Evolutionary conservation across 805 yeast genomes (phyloP).

Genomic region (Cyberlindnera lachancei): DNA sequence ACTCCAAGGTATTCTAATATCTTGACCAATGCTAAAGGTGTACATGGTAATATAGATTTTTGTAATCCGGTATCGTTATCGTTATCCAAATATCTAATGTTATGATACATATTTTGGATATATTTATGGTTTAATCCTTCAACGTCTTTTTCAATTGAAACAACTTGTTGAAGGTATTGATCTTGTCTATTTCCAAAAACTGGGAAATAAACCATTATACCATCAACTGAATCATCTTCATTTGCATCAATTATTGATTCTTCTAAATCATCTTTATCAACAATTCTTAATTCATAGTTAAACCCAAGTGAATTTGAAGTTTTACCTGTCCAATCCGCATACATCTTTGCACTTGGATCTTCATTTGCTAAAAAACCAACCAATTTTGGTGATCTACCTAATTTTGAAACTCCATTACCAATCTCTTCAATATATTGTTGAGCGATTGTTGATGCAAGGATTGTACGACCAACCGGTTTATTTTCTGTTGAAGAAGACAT

Average conservation of each 20-base stretch:
- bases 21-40: conserved; percentile 92
- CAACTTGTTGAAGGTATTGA: conserved; percentile 90
- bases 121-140: conserved; percentile 91
- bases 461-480: conserved; percentile 57
- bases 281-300: conserved; percentile 66
- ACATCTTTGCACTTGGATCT: conserved; percentile 93
- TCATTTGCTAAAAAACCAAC: conserved; percentile 89
- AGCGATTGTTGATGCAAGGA: conserved; percentile 82
- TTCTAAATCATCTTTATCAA: conserved; percentile 75
- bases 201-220: conserved; percentile 96
- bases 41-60: conserved; percentile 91
- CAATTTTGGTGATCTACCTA: conserved; percentile 59
- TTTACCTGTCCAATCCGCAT: conserved; percentile 93
- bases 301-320: conserved; percentile 85
- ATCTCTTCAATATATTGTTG: conserved; percentile 75
- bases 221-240: conserved; percentile 65
- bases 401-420: conserved; percentile 41
- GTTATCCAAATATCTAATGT: conserved; percentile 74
- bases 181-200: conserved; percentile 95
- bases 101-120: conserved; percentile 92
- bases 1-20: conserved; percentile 84
- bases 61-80: conserved; percentile 47
- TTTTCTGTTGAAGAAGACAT: not conserved
- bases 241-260: conserved; percentile 79
- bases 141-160: conserved; percentile 87